Evolutionary conservation across 208 protist species (phyloP), one percentile per base, ranked within the genome.

Genomic region (Trypanosoma brucei): DNA sequence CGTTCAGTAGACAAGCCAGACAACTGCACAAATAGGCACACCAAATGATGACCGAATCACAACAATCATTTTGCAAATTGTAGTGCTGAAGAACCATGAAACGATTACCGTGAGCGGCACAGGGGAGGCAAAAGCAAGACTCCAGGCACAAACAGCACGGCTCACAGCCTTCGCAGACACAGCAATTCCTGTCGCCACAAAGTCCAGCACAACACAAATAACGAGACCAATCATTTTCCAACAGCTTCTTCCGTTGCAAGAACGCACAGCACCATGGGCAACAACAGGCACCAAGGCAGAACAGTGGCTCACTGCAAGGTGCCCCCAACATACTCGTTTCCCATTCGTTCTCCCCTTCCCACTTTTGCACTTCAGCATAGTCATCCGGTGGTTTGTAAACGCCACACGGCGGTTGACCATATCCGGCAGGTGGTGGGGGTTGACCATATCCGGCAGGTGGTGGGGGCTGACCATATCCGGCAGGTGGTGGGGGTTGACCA

Each of bases 61-160:
- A 93, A 48, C 74, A 86, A 40, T 72, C 60, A 60, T 71, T 77
- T 44, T 70, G 31, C 9, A 88, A 66, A 34, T 72, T 58, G 59
- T 90, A 87, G 51, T 78, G 75, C 53, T 78, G 59, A 70, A 86
- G 70, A 53, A 90, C 30, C 83, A 90, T 88, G 67, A 78, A 86
- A 6, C 83, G 75, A 48, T 93, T 88, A 0, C 68, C 79, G 46
- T 88, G 78, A 8, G 79, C 69, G 13, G 83, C 78, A 36, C 78
- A 85, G 8, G 66, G 56, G 8, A 83, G 62, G 61, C 74, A 90
- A 37, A 66, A 77, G 34, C 60, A 38, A 0, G 63, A 51, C 57
- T 88, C 86, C 30, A 76, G 65, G 46, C 72, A 78, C 52, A 90
- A 53, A 49, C 65, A 82, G 58, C 68, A 83, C 14, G 55, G 65